These are phyloP conservation scores for Ogataea nitratoaversa DNA, from an alignment of 805 yeast genomes.

Conservation along the genomic window DNA sequence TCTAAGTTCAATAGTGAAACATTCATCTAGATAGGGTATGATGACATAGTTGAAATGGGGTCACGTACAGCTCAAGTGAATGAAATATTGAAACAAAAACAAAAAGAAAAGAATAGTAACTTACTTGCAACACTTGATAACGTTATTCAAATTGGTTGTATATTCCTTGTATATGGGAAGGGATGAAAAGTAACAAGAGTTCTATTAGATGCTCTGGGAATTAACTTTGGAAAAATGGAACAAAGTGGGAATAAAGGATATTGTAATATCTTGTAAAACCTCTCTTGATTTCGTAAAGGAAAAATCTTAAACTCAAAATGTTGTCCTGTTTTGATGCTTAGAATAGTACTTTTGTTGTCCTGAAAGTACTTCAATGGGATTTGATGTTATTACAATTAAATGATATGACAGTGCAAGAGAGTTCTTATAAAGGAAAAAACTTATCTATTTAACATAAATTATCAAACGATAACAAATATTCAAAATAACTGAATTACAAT, in stretches of 20 bases:
- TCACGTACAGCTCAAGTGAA: background rate
- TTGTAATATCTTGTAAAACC: background rate
- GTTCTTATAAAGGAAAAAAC: background rate
- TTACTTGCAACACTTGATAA: constrained; percentile 3
- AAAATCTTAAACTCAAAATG: background rate
- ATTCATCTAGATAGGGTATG: too few species aligned
- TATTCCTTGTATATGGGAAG: background rate
- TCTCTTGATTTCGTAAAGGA: background rate
- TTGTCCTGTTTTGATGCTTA: background rate
- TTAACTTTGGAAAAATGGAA: background rate
- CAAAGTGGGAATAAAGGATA: background rate
- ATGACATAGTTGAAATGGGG: background rate
- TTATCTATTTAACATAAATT: background rate
- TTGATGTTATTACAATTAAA: background rate
- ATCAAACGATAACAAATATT: background rate
- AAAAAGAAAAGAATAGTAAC: constrained; percentile 2
- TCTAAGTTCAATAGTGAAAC: too few species aligned
- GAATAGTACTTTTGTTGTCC: constrained; percentile 1
- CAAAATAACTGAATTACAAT: background rate
- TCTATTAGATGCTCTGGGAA: background rate
- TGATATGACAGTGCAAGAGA: background rate
- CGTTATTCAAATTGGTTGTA: background rate
- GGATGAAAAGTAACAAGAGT: background rate
- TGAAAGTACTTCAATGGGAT: background rate
- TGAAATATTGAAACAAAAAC: background rate